phyloP scores from a whole-genome alignment of 2,329 filamentous ascomycete species.

The Hymenoscyphus scutula region DNA sequence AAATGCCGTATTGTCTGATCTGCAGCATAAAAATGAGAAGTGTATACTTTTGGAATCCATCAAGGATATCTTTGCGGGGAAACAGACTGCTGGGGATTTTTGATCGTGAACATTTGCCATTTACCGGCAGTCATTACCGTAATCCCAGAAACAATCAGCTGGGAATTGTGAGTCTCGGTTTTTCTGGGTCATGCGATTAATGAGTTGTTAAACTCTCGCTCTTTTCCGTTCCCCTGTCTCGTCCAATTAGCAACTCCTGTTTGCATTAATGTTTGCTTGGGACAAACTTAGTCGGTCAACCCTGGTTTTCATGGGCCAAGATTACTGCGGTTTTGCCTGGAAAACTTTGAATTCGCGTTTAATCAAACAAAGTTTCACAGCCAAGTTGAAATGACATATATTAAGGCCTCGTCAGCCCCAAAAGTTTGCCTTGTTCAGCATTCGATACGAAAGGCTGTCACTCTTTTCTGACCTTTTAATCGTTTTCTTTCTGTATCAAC shows the following conservation, averaged over 20 bases:
- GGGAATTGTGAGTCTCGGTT: too few species aligned
- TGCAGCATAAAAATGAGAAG: neutral
- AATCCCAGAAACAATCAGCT: too few species aligned
- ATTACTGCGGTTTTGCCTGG: neutral
- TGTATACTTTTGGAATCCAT: too few species aligned
- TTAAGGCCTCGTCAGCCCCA: neutral
- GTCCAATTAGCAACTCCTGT: neutral
- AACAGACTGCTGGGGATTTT: too few species aligned
- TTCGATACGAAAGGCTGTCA: conserved; percentile 3
- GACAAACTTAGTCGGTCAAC: neutral
- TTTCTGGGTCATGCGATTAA: too few species aligned
- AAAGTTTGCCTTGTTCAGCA: neutral
- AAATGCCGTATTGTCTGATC: neutral
- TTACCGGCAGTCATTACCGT: too few species aligned
- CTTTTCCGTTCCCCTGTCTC: neutral
- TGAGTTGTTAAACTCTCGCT: too few species aligned
- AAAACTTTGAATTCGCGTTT: neutral
- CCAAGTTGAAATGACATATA: neutral
- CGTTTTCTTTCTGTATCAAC: neutral
- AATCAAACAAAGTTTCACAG: neutral
- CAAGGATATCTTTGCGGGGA: too few species aligned
- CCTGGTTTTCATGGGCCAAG: neutral
- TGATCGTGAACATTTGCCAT: too few species aligned
- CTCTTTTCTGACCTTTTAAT: conserved; percentile 5
- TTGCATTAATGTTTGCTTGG: neutral